Percentiles rank a stretch among this genome's conserved stretches.
Conservation (phyloP, 306 rosid genomes). For the Vigna trinervia region DNA sequence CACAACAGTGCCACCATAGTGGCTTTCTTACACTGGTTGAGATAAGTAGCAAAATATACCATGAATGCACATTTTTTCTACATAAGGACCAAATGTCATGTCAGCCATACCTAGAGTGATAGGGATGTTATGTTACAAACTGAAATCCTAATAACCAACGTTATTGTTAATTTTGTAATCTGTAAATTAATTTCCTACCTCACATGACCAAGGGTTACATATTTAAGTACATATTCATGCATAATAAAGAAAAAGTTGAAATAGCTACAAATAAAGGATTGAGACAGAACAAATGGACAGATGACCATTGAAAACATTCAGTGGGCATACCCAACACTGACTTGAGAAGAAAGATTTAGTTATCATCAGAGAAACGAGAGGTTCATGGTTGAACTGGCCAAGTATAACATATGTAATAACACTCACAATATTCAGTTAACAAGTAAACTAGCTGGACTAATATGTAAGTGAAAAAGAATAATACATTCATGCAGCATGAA, state of each 20-base stretch:
- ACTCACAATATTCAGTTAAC: not conserved
- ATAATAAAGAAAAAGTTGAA: conserved; percentile 24
- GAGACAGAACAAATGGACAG: conserved; percentile 26
- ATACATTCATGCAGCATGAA: conserved; percentile 19
- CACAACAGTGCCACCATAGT: too few species aligned
- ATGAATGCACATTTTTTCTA: conserved; percentile 5
- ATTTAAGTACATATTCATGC: not conserved
- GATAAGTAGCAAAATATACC: conserved; percentile 10
- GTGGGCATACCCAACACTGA: not conserved
- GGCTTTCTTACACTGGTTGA: too few species aligned
- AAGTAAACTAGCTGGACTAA: conserved; percentile 14
- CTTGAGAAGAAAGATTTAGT: conserved; percentile 23
- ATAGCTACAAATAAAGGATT: conserved; percentile 18
- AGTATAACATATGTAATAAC: not conserved
- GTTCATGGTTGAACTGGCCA: conserved; percentile 8
- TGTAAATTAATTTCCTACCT: conserved; percentile 1
- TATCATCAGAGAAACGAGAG: conserved; percentile 16
- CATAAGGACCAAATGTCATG: conserved; percentile 4
- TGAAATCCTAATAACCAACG: conserved; percentile 16
- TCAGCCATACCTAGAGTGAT: not conserved
- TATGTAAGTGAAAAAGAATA: not conserved
- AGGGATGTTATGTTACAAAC: conserved; percentile 8
- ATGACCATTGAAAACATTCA: conserved; percentile 25
- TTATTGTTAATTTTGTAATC: conserved; percentile 22
- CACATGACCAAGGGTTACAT: not conserved